Evolutionary conservation across 208 protist genomes (phyloP).

Genomic region (Crithidia expoeki): DNA sequence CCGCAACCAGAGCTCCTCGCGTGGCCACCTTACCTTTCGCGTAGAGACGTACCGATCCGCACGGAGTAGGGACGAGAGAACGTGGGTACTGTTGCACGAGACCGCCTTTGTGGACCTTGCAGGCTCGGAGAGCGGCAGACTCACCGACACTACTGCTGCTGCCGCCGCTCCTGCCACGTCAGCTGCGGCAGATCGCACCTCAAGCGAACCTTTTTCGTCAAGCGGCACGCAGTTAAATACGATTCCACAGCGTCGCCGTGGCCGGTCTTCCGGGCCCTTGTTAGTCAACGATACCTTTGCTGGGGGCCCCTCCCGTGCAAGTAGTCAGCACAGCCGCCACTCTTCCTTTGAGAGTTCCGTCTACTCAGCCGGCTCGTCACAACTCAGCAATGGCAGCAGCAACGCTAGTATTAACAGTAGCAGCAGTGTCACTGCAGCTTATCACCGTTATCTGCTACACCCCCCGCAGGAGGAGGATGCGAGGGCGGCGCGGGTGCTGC

Average conservation of each 20-base stretch:
- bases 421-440: background rate
- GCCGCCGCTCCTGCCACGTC: too few relatives aligned
- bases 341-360: constrained; percentile 13
- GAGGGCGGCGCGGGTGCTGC: constrained; percentile 30
- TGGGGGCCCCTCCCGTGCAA: constrained; percentile 12
- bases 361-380: constrained; percentile 6
- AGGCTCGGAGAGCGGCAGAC: constrained; percentile 56
- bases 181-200: too few relatives aligned
- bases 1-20: constrained; percentile 58
- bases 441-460: constrained; percentile 25
- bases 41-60: constrained; percentile 30
- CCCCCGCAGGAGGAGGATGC: constrained; percentile 20
- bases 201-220: too few relatives aligned
- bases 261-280: background rate
- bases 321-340: constrained; percentile 28
- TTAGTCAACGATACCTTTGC: background rate
- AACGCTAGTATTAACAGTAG: background rate
- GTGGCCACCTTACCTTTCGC: constrained; percentile 51
- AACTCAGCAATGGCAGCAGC: constrained; percentile 7
- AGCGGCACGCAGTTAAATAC: too few relatives aligned
- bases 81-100: constrained; percentile 36
- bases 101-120: constrained; percentile 71
- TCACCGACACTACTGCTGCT: constrained; percentile 20
- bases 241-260: background rate
- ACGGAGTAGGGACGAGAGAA: background rate